These are phyloP conservation scores for Daldinia childiae DNA, from an alignment of 495 filamentous ascomycete genomes.

Conservation along the genomic window DNA sequence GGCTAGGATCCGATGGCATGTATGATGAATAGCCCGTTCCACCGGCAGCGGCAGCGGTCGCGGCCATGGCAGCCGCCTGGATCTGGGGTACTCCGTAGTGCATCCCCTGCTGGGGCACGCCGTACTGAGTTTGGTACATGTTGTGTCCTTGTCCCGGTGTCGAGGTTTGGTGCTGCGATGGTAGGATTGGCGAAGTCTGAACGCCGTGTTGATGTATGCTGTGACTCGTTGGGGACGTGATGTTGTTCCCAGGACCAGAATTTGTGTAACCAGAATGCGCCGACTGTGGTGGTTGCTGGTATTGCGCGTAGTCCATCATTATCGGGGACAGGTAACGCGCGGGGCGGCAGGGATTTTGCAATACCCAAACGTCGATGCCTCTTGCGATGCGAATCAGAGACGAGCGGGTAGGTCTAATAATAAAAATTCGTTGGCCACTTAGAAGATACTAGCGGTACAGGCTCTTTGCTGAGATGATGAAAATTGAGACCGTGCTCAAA, in stretches of 20 bases:
- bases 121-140: constrained; percentile 69
- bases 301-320: constrained; percentile 78
- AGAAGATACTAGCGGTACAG: constrained; percentile 35
- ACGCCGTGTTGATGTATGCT: constrained; percentile 63
- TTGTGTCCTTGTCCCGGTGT: constrained; percentile 64
- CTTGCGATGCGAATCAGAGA: constrained; percentile 44
- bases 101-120: constrained; percentile 64
- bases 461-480: constrained; percentile 41
- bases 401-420: constrained; percentile 38
- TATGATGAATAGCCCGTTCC: constrained; percentile 62
- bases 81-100: constrained; percentile 68
- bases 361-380: constrained; percentile 38
- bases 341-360: constrained; percentile 45
- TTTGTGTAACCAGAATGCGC: constrained; percentile 65
- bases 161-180: constrained; percentile 65
- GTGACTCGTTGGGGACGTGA: constrained; percentile 68
- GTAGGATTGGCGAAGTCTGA: constrained; percentile 70
- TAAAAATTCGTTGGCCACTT: constrained; percentile 38
- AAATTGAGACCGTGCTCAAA: constrained; percentile 46
- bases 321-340: constrained; percentile 51
- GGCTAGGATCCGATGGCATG: constrained; percentile 62
- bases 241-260: constrained; percentile 66
- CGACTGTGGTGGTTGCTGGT: constrained; percentile 67
- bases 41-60: constrained; percentile 73
- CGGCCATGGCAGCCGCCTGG: constrained; percentile 75